Evolutionary conservation across 2,329 filamentous ascomycete species (phyloP), one percentile per base, ranked within the genome.

Genomic region (Phialocephala sp.): DNA sequence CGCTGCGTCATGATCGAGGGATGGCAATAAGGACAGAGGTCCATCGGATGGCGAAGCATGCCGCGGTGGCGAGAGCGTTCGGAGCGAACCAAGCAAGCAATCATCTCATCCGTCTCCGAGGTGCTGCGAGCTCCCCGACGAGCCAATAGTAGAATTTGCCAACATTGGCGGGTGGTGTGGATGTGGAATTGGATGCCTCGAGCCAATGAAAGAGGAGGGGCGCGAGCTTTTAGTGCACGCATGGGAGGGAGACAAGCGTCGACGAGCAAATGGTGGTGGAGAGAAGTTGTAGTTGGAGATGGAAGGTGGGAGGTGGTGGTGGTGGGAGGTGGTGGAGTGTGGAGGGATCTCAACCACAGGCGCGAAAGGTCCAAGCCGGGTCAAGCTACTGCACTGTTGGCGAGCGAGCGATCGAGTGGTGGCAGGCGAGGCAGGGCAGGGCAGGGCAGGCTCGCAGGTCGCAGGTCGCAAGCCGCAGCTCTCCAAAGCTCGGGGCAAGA

Each of bases 61-160:
- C 20, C 45, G 45, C 45, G 22, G 45, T 27, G 22, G 45, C 45
- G 45, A 54, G 50, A 41, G 45, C 2, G n/a, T 22, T 54, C 50
- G 24, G 27, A 22, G 27, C 3, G 50, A 54, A 14, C 2, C 27
- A 12, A 24, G 24, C 27, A 15, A 4, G 18, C 12, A 4, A 54
- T 54, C 14, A 3, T 15, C n/a, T 20, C 8, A 9, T 54, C 50
- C 50, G 22, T 54, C 27, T 54, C 50, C 50, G 32, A 54, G n/a
- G 45, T 50, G 15, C 45, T 50, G 45, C 27, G 11, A 54, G 14
- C 20, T 12, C 47, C 15, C 50, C 12, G 14, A 32, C 24, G 4
- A 18, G 22, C 50, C 50, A 54, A 54, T 54, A 54, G 50, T 54
- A 54, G 50, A 54, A 24, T 54, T 54, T 54, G 15, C 12, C 18